Base-by-base conservation (phyloP, 495 filamentous ascomycete genomes). In the Amorphotheca resinae region DNA sequence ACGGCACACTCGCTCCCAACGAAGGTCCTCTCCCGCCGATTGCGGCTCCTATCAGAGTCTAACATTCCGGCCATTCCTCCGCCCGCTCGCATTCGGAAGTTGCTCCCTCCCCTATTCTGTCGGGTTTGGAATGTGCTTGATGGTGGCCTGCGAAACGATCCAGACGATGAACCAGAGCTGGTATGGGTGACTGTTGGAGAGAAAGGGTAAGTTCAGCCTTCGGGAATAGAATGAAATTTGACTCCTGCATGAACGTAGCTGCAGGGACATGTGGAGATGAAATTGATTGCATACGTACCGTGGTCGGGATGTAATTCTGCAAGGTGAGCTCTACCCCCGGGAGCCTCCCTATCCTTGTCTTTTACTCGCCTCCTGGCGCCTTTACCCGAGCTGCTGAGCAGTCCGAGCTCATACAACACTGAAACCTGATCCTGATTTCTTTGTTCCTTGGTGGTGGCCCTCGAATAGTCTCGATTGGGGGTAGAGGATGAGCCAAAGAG, bases 1-100 rank as follows among this genome's bases (percentile, higher is more conserved):
- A 95, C 87, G 36, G 89, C 85, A 61, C 91, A 99, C 64, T 89
- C 82, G 58, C 76, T 85, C 35, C 91, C 91, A 34, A 96, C 80
- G 58, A 95, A 99, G 1, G 93, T 99, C 56, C 91, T 74, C 62
- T 95, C 93, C 48, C 89, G 71, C 61, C 93, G 76, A 45, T 79
- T 81, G 21, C 86, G 77, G 46, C 74, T 78, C 50, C 87, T 74
- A 53, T 95, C 87, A 17, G 84, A 66, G 54, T 84, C 79, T 58
- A 84, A 68, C 57, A 79, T 74, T 56, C 78, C 84, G 49, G 85
- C 78, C 68, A 78, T 86, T 9, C 47, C 46, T 18, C 50, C 48
- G 12, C 50, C 50, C 18, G 50, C 47, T 48, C 54, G 40, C 14
- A 42, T 48, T 15, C 46, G 46, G 17, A 51, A 40, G 21, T 46